A percentile compares a stretch with the other conserved stretches of the same genome.
Evolutionary conservation across 257 asterid species (phyloP).

Genomic region (Salvia miltiorrhiza): DNA sequence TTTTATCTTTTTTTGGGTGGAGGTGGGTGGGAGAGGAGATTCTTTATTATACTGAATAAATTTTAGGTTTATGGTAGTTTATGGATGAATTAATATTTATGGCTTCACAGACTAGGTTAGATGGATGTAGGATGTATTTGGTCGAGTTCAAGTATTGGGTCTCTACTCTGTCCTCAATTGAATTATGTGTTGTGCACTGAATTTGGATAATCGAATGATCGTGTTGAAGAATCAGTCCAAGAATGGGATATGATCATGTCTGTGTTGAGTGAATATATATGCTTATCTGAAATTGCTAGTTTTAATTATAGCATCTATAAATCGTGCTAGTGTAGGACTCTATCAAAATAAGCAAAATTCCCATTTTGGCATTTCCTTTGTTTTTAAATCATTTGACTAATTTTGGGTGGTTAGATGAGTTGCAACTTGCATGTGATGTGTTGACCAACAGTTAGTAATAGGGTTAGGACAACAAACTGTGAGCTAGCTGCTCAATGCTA

Average conservation of each 20-base stretch:
- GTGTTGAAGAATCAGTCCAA: no score
- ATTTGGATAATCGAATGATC: no score
- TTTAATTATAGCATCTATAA: no score
- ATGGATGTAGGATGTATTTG: not conserved
- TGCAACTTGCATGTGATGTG: constrained; percentile 6
- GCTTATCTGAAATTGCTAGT: no score
- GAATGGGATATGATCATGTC: no score
- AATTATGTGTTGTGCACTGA: no score
- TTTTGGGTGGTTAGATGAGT: not conserved
- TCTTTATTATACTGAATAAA: not conserved
- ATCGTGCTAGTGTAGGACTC: no score
- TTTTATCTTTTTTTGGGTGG: no score
- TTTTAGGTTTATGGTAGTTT: constrained; percentile 1
- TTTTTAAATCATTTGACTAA: not conserved
- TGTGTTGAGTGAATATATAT: no score
- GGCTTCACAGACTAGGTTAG: not conserved
- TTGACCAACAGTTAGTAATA: not conserved
- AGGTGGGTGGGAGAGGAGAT: no score
- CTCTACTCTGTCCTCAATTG: not conserved
- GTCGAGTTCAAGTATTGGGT: not conserved
- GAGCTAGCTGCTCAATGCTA: not conserved
- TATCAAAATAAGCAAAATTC: no score
- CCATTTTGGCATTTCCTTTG: no score
- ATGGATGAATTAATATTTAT: not conserved
- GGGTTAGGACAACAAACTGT: not conserved